phyloP scores from a whole-genome alignment of 2,329 filamentous ascomycete species.

The Neoscytalidium dimidiatum region DNA sequence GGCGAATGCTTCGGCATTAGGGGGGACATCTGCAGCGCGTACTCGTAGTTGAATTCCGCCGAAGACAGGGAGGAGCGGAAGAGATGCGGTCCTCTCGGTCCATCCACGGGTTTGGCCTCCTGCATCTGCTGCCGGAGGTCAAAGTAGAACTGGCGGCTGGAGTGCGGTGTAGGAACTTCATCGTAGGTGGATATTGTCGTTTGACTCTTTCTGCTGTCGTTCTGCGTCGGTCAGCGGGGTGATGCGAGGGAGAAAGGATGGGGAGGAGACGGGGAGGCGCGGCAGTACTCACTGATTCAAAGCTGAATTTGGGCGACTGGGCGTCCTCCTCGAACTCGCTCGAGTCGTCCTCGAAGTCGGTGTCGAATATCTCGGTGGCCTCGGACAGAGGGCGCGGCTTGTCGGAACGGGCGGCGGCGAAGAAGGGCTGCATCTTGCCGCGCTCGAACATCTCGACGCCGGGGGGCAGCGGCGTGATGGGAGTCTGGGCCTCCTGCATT shows the following conservation, averaged over 20 bases:
- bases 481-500: conserved; percentile 23
- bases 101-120: conserved; percentile 68
- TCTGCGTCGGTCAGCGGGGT: conserved; percentile 47
- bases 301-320: conserved; percentile 63
- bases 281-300: conserved; percentile 67
- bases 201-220: conserved; percentile 66
- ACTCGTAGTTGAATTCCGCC: conserved; percentile 52
- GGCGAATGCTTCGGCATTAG: conserved; percentile 66
- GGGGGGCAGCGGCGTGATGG: conserved; percentile 45
- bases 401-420: conserved; percentile 57
- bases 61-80: conserved; percentile 72
- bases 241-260: conserved; percentile 21
- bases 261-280: conserved; percentile 3
- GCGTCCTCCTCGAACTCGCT: conserved; percentile 54
- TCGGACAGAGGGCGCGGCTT: conserved; percentile 65
- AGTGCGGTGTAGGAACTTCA: conserved; percentile 76
- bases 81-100: conserved; percentile 82
- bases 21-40: conserved; percentile 69
- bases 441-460: conserved; percentile 53
- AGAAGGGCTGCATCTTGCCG: conserved; percentile 58
- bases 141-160: conserved; percentile 62
- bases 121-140: conserved; percentile 52
- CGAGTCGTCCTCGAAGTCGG: conserved; percentile 67
- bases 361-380: conserved; percentile 77
- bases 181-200: conserved; percentile 87